Percentiles rank a stretch among this genome's conserved stretches.
These are phyloP conservation scores for Drechslerella coelobrocha DNA, from an alignment of 2,329 filamentous ascomycete genomes.

Conservation along the genomic window DNA sequence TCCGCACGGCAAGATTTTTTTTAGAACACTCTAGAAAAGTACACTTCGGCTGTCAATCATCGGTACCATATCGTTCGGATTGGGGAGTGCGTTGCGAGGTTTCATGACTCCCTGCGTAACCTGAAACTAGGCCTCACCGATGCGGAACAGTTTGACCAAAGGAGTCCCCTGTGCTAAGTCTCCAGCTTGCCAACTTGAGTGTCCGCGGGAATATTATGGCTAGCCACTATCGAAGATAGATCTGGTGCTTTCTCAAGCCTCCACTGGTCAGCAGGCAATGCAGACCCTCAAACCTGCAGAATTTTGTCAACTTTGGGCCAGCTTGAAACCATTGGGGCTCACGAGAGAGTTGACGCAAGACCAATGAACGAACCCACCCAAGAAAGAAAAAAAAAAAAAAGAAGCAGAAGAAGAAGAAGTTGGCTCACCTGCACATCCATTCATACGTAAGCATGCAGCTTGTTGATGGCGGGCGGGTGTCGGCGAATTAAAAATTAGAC, in stretches of 20 bases:
- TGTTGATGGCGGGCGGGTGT: neutral
- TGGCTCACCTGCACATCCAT: no score
- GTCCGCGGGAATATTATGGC: no score
- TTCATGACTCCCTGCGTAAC: neutral
- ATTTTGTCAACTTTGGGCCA: neutral
- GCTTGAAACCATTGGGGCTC: neutral
- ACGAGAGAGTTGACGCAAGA: neutral
- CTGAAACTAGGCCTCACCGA: constrained; percentile 4
- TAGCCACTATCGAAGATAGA: no score
- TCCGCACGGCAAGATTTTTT: no score
- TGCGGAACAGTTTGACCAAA: neutral
- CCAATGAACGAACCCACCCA: no score
- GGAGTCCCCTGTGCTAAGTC: neutral
- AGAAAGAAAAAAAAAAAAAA: neutral
- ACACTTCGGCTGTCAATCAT: no score
- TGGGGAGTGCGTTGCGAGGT: constrained; percentile 1
- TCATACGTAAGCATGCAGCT: neutral
- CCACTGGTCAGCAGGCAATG: neutral
- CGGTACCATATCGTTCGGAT: neutral
- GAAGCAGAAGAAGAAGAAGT: no score
- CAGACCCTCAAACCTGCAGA: constrained; percentile 1
- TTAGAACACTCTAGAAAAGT: no score
- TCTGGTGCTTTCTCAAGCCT: neutral
- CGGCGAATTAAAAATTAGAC: neutral
- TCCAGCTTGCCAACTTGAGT: neutral